Percentiles rank a stretch among this genome's conserved stretches.
phyloP scores from a whole-genome alignment of 2,329 filamentous ascomycete species.

The Aspergillus brasiliensis region DNA sequence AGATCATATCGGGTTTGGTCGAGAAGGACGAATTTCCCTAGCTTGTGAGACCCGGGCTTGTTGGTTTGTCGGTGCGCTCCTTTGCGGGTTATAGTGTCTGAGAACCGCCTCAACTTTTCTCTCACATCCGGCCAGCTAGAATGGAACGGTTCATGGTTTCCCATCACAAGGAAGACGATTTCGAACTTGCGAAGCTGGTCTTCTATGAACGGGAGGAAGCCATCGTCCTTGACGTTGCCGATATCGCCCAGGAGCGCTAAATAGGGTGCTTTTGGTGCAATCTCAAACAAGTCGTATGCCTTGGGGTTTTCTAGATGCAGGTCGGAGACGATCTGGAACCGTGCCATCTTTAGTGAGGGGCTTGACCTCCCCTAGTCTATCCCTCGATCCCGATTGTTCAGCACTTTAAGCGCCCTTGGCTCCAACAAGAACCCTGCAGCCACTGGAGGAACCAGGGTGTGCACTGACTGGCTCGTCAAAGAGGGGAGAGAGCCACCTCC shows the following conservation, averaged over 20 bases:
- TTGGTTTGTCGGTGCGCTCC: not conserved
- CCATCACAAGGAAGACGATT: slow-evolving; percentile 55
- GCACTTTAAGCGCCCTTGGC: slow-evolving; percentile 4
- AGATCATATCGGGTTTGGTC: slow-evolving; percentile 44
- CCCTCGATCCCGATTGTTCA: not conserved
- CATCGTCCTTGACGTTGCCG: slow-evolving; percentile 49
- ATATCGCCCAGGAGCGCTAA: slow-evolving; percentile 62
- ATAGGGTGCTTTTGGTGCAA: slow-evolving; percentile 51
- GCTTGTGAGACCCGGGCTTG: slow-evolving; percentile 7
- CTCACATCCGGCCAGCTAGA: slow-evolving; percentile 31
- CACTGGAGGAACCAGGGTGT: not conserved
- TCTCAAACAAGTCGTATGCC: slow-evolving; percentile 55
- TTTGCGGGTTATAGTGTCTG: slow-evolving; percentile 20
- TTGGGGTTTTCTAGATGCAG: slow-evolving; percentile 57
- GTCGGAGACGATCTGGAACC: slow-evolving; percentile 58
- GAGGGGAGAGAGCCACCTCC: slow-evolving; percentile 54
- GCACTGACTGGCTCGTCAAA: not conserved
- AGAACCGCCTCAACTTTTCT: slow-evolving; percentile 27
- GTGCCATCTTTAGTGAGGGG: slow-evolving; percentile 18
- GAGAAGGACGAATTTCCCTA: slow-evolving; percentile 46
- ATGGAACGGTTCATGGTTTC: slow-evolving; percentile 60
- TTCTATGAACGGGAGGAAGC: slow-evolving; percentile 52
- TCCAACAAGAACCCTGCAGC: not conserved
- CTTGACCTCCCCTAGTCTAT: slow-evolving; percentile 1
- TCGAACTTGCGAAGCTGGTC: slow-evolving; percentile 53